These are phyloP conservation scores for Microdochium trichocladiopsis DNA, from an alignment of 2,329 filamentous ascomycete species.

Conservation along the genomic window DNA sequence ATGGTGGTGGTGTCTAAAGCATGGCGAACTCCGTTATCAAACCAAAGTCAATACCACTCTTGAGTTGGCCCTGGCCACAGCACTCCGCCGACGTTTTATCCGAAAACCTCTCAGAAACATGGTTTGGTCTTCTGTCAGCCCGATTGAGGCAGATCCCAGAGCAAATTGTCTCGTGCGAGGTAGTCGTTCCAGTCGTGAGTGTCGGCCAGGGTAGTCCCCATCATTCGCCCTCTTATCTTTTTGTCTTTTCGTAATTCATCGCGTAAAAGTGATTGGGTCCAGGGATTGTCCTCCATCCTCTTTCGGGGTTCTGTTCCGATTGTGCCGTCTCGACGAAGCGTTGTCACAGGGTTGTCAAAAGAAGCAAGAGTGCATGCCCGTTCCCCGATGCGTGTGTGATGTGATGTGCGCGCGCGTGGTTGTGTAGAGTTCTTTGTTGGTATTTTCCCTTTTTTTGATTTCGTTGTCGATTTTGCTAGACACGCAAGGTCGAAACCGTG, in stretches of 20 bases:
- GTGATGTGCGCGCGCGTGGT: slow-evolving; percentile 1
- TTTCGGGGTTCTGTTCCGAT: not conserved
- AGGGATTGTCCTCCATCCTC: not conserved
- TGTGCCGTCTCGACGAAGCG: not conserved
- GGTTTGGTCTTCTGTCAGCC: not conserved
- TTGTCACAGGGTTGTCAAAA: not conserved
- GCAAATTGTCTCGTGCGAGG: not conserved
- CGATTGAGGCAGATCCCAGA: not conserved
- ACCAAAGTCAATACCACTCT: not conserved
- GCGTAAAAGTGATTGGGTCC: not conserved
- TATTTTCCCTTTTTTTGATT: slow-evolving; percentile 23
- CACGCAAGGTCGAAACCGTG: slow-evolving; percentile 26
- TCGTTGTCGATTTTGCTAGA: slow-evolving; percentile 18
- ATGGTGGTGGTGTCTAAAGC: not conserved
- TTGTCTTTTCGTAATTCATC: not conserved
- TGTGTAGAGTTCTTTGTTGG: slow-evolving; percentile 15
- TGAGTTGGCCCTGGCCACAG: not conserved
- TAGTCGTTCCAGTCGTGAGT: not conserved
- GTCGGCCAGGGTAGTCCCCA: not conserved
- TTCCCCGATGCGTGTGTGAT: not conserved
- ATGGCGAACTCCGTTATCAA: not conserved
- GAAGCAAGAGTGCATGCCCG: not conserved
- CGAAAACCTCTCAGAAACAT: not conserved
- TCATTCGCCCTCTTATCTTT: not conserved
- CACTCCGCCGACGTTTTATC: not conserved